A percentile compares a stretch with the other conserved stretches of the same genome.
phyloP scores from a whole-genome alignment of 257 asterid genomes.

The Penstemon barbatus region DNA sequence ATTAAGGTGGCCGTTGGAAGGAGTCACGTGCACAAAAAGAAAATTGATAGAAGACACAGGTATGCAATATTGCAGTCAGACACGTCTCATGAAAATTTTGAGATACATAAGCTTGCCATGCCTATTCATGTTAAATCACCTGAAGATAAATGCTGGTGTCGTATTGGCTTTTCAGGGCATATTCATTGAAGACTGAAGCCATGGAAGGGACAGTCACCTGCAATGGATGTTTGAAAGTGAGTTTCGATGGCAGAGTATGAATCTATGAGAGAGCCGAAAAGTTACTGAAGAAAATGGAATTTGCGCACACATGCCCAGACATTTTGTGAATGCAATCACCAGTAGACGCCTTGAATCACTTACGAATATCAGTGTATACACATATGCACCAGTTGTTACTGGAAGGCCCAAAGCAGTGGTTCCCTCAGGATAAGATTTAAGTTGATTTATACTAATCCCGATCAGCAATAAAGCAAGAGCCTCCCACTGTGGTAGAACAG shows the following conservation, averaged over 20 bases:
- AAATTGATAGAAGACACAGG: constrained; percentile 13
- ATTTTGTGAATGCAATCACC: constrained; percentile 17
- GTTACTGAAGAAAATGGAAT: constrained; percentile 11
- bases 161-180: constrained; percentile 94
- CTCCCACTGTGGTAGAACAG: constrained; percentile 71
- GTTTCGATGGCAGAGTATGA: constrained; percentile 21
- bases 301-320: constrained; percentile 17
- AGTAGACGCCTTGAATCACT: constrained; percentile 45
- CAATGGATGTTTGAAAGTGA: constrained; percentile 26
- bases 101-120: constrained; percentile 13
- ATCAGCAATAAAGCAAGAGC: constrained; percentile 98
- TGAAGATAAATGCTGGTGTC: constrained; percentile 99
- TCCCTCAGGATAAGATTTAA: constrained; percentile 82
- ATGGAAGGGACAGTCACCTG: constrained; percentile 97
- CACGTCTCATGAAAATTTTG: constrained; percentile 9
- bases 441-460: constrained; percentile 92
- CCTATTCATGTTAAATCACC: constrained; percentile 42
- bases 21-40: constrained; percentile 14
- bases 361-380: constrained; percentile 88
- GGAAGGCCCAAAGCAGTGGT: constrained; percentile 83
- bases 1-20: constrained; percentile 1
- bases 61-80: constrained; percentile 12
- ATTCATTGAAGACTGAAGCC: constrained; percentile 98
- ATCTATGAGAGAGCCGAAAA: constrained; percentile 6
- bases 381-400: constrained; percentile 76